These are phyloP conservation scores for Dichotomopilus funicola DNA, from an alignment of 2,329 filamentous ascomycete genomes.

Conservation along the genomic window DNA sequence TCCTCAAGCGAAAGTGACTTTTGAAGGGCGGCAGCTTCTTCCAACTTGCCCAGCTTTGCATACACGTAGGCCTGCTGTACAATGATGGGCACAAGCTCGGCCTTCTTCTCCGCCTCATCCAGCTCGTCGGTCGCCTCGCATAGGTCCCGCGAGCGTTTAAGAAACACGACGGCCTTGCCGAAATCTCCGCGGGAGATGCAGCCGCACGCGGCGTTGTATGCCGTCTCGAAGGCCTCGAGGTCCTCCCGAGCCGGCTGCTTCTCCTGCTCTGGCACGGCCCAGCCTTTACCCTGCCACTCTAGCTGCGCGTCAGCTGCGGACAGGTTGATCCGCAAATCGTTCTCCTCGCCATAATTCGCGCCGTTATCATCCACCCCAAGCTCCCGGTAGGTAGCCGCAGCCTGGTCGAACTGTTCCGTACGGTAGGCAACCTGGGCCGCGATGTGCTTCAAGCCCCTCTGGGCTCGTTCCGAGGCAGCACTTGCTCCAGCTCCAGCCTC, in stretches of 20 bases:
- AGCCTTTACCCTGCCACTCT: constrained; percentile 57
- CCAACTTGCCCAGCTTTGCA: constrained; percentile 55
- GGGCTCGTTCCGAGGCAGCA: not conserved
- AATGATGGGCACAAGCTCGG: constrained; percentile 67
- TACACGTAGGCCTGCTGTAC: constrained; percentile 72
- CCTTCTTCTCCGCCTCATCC: constrained; percentile 64
- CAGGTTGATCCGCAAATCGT: constrained; percentile 71
- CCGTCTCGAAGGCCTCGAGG: constrained; percentile 70
- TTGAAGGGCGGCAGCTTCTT: constrained; percentile 59
- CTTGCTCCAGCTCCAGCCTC: constrained; percentile 9
- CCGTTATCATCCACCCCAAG: constrained; percentile 41
- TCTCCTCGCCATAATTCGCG: constrained; percentile 54
- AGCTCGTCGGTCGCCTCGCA: constrained; percentile 70
- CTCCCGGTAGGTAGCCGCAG: constrained; percentile 55
- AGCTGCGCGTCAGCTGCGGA: constrained; percentile 66
- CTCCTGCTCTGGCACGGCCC: constrained; percentile 44
- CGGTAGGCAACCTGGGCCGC: constrained; percentile 67
- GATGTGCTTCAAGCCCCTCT: constrained; percentile 41
- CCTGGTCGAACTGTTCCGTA: constrained; percentile 64
- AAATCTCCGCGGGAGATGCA: constrained; percentile 65
- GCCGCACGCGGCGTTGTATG: constrained; percentile 72
- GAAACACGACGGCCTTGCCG: constrained; percentile 55
- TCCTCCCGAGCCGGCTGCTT: constrained; percentile 54
- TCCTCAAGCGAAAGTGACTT: constrained; percentile 53
- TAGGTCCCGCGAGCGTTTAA: constrained; percentile 63